Conservation (phyloP, 495 filamentous ascomycete genomes). For the Penicillium diatomitis region DNA sequence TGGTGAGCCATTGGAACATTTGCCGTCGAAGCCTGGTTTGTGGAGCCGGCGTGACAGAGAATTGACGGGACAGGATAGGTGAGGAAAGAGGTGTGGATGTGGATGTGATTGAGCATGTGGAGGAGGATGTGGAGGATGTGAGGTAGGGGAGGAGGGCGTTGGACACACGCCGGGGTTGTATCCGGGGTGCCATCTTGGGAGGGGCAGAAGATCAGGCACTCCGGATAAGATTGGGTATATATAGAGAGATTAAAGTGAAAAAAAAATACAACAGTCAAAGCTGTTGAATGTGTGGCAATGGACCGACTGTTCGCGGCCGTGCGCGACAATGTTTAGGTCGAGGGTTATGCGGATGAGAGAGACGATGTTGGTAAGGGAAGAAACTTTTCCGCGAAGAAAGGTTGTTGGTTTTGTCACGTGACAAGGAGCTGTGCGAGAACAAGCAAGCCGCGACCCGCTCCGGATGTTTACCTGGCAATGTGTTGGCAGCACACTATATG, state of each 20-base stretch:
- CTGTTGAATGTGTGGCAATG: not conserved
- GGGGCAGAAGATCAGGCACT: constrained; percentile 2
- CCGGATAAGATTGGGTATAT: not conserved
- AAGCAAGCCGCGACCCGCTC: not conserved
- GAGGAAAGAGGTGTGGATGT: constrained; percentile 13
- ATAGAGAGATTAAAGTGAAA: not conserved
- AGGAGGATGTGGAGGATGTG: constrained; percentile 17
- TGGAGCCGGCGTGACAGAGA: constrained; percentile 37
- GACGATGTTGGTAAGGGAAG: constrained; percentile 17
- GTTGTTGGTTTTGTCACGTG: constrained; percentile 23
- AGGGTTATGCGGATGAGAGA: constrained; percentile 4
- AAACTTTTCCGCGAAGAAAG: constrained; percentile 28
- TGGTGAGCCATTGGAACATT: constrained; percentile 63
- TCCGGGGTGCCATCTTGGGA: constrained; percentile 35
- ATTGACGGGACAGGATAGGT: constrained; percentile 27
- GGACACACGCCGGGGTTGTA: constrained; percentile 31
- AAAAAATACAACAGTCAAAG: not conserved
- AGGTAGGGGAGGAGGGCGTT: constrained; percentile 32
- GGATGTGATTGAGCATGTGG: constrained; percentile 7
- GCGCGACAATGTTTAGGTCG: constrained; percentile 16
- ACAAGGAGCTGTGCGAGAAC: not conserved
- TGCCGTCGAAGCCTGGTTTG: constrained; percentile 42
- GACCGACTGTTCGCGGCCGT: constrained; percentile 6
- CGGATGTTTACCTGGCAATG: not conserved
- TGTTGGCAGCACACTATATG: not conserved